A percentile compares a stretch with the other conserved stretches of the same genome.
Conservation (phyloP, 768 basidiomycete species). For the Agrocybe pediades region DNA sequence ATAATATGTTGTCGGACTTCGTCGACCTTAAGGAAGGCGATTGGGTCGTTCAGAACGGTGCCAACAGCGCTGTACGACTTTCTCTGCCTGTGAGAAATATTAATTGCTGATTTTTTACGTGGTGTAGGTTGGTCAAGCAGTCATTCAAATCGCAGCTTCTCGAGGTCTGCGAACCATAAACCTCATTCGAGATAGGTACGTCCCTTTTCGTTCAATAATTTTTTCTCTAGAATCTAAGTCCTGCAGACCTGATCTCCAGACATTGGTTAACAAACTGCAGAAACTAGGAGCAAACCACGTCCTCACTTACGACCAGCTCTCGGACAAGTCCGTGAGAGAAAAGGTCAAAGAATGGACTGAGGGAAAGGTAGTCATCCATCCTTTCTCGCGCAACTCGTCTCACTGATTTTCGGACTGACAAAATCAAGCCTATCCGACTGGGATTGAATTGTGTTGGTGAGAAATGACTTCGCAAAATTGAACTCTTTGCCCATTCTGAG, state of each 20-base stretch:
- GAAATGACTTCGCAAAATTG: conserved; percentile 11
- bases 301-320: conserved; percentile 74
- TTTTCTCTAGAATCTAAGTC: not conserved
- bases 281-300: conserved; percentile 76
- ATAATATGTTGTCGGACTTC: conserved; percentile 79
- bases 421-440: conserved; percentile 41
- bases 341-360: conserved; percentile 66
- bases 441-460: conserved; percentile 54
- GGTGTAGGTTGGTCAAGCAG: conserved; percentile 77
- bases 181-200: conserved; percentile 71
- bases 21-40: conserved; percentile 64
- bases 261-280: conserved; percentile 51
- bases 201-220: not conserved
- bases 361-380: conserved; percentile 66
- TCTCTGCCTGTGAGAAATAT: not conserved
- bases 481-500: not conserved
- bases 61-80: conserved; percentile 73
- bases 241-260: conserved; percentile 52
- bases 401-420: conserved; percentile 1
- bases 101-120: not conserved
- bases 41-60: conserved; percentile 86
- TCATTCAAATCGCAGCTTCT: conserved; percentile 82
- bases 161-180: conserved; percentile 78
- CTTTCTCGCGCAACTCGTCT: not conserved
- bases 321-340: conserved; percentile 52